These are phyloP conservation scores for Nannizzia gypsea DNA, from an alignment of 2,329 filamentous ascomycete species.

Conservation along the genomic window DNA sequence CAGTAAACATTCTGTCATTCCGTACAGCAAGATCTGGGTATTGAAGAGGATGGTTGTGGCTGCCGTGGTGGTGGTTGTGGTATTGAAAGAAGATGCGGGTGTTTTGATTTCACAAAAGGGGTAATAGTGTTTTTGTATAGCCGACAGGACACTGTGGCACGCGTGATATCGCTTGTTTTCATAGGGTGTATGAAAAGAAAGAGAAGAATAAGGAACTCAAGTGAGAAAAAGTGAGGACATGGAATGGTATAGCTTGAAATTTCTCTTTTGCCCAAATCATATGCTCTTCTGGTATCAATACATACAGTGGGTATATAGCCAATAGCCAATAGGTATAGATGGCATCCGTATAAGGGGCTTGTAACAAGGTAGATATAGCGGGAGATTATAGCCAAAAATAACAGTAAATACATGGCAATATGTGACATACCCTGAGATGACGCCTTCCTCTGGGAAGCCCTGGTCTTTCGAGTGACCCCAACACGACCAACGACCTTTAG, in stretches of 20 bases:
- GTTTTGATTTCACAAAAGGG: background rate
- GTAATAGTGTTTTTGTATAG: background rate
- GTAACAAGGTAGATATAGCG: background rate
- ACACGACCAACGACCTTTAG: conserved; percentile 1
- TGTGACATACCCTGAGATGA: background rate
- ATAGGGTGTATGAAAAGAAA: background rate
- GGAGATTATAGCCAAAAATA: no score
- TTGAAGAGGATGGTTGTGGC: background rate
- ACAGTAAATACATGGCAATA: background rate
- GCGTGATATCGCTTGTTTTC: background rate
- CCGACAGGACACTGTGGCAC: background rate
- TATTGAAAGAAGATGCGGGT: background rate
- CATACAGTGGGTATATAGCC: no score
- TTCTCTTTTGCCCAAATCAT: background rate
- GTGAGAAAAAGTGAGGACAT: background rate
- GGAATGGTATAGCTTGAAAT: background rate
- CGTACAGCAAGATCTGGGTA: background rate
- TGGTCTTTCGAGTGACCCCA: background rate
- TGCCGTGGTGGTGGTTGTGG: background rate
- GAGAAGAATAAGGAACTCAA: background rate
- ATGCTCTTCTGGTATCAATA: background rate
- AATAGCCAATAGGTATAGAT: background rate
- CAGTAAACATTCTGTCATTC: background rate
- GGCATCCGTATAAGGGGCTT: background rate
- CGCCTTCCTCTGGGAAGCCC: background rate